phyloP scores from a whole-genome alignment of 768 basidiomycete genomes.

The Boletus rufocinnamomeus region DNA sequence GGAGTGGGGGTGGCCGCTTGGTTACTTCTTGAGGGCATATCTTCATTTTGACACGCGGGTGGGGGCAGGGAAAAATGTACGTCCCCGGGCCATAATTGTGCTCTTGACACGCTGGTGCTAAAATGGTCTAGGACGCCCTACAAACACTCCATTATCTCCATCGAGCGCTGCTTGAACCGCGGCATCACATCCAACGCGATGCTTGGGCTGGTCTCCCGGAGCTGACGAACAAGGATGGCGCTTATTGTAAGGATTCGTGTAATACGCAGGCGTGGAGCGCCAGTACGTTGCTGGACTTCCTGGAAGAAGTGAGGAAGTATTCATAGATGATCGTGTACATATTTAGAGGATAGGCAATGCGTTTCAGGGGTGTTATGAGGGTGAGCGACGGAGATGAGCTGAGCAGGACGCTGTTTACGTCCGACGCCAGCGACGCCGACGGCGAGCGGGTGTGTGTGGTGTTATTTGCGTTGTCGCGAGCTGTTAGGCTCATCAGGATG shows the following conservation, averaged over 20 bases:
- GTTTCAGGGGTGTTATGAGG: neutral
- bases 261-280: constrained; percentile 96
- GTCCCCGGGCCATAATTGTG: constrained; percentile 31
- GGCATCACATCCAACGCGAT: constrained; percentile 74
- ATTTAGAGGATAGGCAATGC: neutral
- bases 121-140: constrained; percentile 54
- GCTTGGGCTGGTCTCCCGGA: constrained; percentile 95
- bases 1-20: constrained; percentile 94
- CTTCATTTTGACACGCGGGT: constrained; percentile 78
- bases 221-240: constrained; percentile 83
- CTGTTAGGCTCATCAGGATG: constrained; percentile 10
- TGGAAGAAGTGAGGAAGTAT: constrained; percentile 58
- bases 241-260: constrained; percentile 85
- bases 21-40: constrained; percentile 94
- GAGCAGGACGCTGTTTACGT: neutral
- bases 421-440: neutral
- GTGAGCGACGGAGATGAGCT: constrained; percentile 9
- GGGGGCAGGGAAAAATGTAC: constrained; percentile 68
- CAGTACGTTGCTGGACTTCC: constrained; percentile 87
- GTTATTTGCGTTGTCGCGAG: constrained; percentile 26
- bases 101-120: neutral
- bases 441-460: constrained; percentile 24
- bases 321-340: constrained; percentile 13
- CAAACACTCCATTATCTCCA: constrained; percentile 82
- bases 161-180: constrained; percentile 65